These are phyloP conservation scores for Flaveria robusta DNA, from an alignment of 129 eudicot species.

Conservation along the genomic window DNA sequence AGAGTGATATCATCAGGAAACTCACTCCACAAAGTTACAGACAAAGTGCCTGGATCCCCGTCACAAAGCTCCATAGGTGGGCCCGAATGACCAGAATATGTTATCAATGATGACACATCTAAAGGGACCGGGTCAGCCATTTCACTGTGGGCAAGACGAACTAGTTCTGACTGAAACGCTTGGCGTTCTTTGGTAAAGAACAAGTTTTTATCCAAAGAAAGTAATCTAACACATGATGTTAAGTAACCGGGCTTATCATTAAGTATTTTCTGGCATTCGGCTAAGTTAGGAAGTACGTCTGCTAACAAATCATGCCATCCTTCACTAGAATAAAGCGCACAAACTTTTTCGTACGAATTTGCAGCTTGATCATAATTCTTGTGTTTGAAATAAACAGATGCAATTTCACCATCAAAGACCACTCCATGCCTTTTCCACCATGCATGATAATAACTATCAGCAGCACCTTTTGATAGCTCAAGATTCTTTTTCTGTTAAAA, in stretches of 20 bases:
- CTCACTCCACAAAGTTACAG: constrained; percentile 86
- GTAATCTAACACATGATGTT: constrained; percentile 85
- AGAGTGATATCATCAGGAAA: constrained; percentile 94
- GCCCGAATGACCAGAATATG: constrained; percentile 82
- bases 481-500: constrained; percentile 68
- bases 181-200: constrained; percentile 81
- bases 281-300: constrained; percentile 92
- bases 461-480: constrained; percentile 88
- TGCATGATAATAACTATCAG: constrained; percentile 80
- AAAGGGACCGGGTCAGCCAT: constrained; percentile 90
- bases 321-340: constrained; percentile 95
- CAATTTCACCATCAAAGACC: constrained; percentile 96
- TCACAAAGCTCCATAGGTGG: constrained; percentile 87
- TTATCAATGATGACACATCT: constrained; percentile 86
- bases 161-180: constrained; percentile 86
- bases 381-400: constrained; percentile 71
- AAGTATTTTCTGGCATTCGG: constrained; percentile 87
- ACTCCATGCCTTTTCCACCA: constrained; percentile 99
- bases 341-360: constrained; percentile 79
- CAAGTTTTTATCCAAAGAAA: constrained; percentile 81
- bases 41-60: constrained; percentile 85
- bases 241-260: constrained; percentile 90
- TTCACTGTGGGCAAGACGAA: constrained; percentile 85
- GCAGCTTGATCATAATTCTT: constrained; percentile 81
- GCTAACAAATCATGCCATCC: constrained; percentile 97